Evolutionary conservation across 768 basidiomycete genomes (phyloP), one percentile per base, ranked within the genome.

Genomic region (Serpula lacrymans): DNA sequence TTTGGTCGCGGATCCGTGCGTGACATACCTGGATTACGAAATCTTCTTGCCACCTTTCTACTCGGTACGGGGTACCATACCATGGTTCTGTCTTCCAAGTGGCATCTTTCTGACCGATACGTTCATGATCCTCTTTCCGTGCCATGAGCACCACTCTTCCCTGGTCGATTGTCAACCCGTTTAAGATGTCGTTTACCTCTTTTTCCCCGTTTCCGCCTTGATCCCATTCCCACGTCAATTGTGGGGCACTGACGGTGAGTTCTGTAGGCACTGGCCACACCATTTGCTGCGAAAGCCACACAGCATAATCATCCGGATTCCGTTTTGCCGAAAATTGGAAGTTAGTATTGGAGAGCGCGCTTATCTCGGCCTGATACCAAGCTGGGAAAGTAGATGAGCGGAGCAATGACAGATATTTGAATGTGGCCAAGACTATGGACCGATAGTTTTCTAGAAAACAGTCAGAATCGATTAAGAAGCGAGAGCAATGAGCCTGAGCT

Each of bases 271-370:
- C 76, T 3, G 92, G 94, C 70, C 82, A 81, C 2, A 76, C 64
- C 78, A 97, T 78, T 47, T 75, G 74, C 52, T 86, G 80, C 0
- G 92, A 58, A 21, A 96, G 67, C 58, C 75, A 78, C 7, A 82
- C 77, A 1, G 86, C 89, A 62, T 96, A 95, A 33, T 74, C 68
- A 37, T 91, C 85, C 0, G 92, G 84, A 17, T 77, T 72, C 24
- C 75, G 73, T 61, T 94, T 92, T 62, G 97, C 94, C 33, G 80
- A 72, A 60, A 93, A 98, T 18, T 83, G 77, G 71, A 96, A 98
- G 11, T 77, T 78, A 13, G 82, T 88, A 14, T 72, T 64, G 16
- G 84, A 77, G 22, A 99, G 70, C 14, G 70, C 71, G 25, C 80
- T 77, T 43, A 84, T 69, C 59, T 99, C 95, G 24, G 78, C 67